Evolutionary conservation across 2,329 filamentous ascomycete genomes (phyloP).

Genomic region (Zasmidium citrigriseum): DNA sequence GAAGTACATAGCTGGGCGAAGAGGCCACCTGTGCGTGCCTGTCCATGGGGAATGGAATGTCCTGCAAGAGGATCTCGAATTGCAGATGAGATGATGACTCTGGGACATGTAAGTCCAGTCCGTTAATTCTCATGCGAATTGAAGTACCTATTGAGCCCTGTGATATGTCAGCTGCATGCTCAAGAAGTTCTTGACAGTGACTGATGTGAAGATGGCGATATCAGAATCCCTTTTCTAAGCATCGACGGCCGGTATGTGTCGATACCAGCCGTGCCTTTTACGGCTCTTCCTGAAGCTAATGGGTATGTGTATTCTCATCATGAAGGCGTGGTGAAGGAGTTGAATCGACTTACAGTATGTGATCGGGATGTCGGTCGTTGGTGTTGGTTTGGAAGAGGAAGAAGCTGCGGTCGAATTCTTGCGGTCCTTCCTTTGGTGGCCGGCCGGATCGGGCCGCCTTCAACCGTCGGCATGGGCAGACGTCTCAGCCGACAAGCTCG

Average conservation of each 20-base stretch:
- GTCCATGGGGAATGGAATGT: too few relatives aligned
- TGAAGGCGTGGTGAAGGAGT: conserved; percentile 17
- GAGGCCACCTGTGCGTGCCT: too few relatives aligned
- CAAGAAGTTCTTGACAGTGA: too few relatives aligned
- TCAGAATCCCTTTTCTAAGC: conserved; percentile 48
- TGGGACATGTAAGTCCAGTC: too few relatives aligned
- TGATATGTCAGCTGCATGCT: not conserved
- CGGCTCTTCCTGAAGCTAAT: conserved; percentile 53
- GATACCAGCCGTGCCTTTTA: conserved; percentile 54
- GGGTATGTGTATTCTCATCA: conserved; percentile 39
- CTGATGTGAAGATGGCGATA: not conserved
- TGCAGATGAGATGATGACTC: too few relatives aligned
- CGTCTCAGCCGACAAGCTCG: too few relatives aligned
- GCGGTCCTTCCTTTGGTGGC: too few relatives aligned
- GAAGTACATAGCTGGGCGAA: too few relatives aligned
- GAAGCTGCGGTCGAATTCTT: not conserved
- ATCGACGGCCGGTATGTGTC: conserved; percentile 52
- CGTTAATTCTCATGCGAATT: too few relatives aligned
- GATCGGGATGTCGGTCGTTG: conserved; percentile 3
- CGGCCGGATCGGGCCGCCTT: too few relatives aligned
- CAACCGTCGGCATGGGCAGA: too few relatives aligned
- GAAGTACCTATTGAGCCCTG: not conserved
- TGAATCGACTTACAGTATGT: conserved; percentile 11
- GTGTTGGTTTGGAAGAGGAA: not conserved
- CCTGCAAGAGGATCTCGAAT: too few relatives aligned